Conservation (phyloP, 108 stramenopile species). For the Aureococcus anophagefferens region DNA sequence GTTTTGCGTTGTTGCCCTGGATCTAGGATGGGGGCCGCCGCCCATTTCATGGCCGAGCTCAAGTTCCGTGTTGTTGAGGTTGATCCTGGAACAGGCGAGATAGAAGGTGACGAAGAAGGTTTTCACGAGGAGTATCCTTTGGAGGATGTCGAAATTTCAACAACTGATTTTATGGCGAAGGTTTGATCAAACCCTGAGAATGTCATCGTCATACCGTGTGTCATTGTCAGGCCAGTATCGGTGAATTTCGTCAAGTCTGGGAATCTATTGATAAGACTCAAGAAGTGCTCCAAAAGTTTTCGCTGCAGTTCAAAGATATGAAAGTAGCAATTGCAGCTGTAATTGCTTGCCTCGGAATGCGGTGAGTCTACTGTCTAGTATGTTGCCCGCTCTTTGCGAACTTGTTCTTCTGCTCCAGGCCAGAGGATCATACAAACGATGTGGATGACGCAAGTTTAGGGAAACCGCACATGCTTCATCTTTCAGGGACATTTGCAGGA, state of each 20-base stretch:
- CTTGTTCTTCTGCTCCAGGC: not conserved
- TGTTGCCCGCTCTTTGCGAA: conserved; percentile 10
- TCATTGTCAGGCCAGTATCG: conserved; percentile 55
- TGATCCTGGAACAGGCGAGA: conserved; percentile 68
- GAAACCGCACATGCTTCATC: conserved; percentile 76
- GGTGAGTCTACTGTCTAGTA: conserved; percentile 32
- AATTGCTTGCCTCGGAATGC: conserved; percentile 77
- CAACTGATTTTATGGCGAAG: conserved; percentile 86
- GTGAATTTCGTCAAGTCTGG: conserved; percentile 78
- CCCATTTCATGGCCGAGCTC: conserved; percentile 53
- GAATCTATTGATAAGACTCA: conserved; percentile 60
- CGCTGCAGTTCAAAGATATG: conserved; percentile 73
- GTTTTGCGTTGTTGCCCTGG: conserved; percentile 50
- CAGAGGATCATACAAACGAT: not conserved
- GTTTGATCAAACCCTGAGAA: no score
- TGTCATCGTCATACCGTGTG: no score
- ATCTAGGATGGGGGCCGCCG: conserved; percentile 25
- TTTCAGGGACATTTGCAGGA: conserved; percentile 75
- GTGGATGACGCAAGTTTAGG: conserved; percentile 42
- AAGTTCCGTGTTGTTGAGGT: conserved; percentile 65
- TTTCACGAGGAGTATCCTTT: conserved; percentile 85
- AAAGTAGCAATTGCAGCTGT: conserved; percentile 69
- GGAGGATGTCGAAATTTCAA: conserved; percentile 69
- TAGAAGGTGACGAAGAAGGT: conserved; percentile 51
- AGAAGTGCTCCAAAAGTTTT: conserved; percentile 84